Evolutionary conservation across 768 basidiomycete species (phyloP).

Genomic region (Tulasnella sp.): DNA sequence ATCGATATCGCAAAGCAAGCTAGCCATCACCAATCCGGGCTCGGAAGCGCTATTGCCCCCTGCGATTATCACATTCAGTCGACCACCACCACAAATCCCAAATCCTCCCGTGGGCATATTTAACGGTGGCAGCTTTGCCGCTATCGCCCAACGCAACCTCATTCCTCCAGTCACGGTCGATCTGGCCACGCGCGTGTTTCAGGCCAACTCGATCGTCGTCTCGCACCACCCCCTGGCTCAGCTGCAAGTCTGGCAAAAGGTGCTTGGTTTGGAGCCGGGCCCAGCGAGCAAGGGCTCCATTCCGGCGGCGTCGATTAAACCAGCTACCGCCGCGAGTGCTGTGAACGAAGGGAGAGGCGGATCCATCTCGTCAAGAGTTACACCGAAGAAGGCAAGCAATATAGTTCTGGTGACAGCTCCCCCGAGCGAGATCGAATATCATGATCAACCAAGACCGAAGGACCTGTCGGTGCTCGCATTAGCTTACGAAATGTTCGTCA

Average conservation of each 20-base stretch:
- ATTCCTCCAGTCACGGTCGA: background rate
- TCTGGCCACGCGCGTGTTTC: constrained; percentile 11
- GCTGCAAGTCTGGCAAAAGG: constrained; percentile 2
- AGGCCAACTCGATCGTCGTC: constrained; percentile 16
- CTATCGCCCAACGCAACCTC: background rate
- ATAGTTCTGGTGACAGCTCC: background rate
- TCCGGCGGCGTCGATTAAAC: background rate
- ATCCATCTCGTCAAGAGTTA: background rate
- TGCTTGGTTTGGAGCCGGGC: background rate
- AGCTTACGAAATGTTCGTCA: constrained; percentile 11
- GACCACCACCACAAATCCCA: background rate
- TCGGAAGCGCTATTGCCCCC: background rate
- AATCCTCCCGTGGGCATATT: background rate
- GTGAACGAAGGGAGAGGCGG: too few species aligned
- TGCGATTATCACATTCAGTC: background rate
- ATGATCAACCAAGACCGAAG: background rate
- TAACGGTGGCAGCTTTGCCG: background rate
- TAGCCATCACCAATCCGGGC: background rate
- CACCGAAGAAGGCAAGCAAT: background rate
- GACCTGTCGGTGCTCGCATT: background rate
- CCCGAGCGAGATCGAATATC: background rate
- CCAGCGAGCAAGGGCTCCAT: background rate
- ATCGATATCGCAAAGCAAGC: too few species aligned
- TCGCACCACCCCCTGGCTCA: too few species aligned
- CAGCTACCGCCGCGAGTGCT: background rate